Conservation (phyloP, 177 flowering plant genomes). For the Telopea speciosissima region DNA sequence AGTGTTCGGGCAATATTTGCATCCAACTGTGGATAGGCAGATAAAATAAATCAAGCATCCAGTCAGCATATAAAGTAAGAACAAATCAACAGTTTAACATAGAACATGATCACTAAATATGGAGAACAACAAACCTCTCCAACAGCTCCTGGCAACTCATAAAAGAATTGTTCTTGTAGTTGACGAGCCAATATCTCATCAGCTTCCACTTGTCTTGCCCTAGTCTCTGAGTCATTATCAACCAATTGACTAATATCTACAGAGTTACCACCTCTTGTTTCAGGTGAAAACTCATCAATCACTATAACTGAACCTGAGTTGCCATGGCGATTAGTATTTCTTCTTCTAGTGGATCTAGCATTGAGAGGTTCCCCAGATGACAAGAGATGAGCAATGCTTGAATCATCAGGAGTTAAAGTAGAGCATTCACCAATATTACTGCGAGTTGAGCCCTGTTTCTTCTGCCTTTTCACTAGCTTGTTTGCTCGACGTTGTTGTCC, state of each 20-base stretch:
- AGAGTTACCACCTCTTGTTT: constrained; percentile 13
- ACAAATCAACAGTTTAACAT: not conserved
- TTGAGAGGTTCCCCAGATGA: constrained; percentile 38
- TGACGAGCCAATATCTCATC: constrained; percentile 87
- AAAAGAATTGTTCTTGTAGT: constrained; percentile 84
- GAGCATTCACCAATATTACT: constrained; percentile 34
- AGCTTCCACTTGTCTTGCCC: constrained; percentile 72
- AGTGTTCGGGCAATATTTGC: constrained; percentile 51
- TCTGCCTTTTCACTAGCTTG: constrained; percentile 31
- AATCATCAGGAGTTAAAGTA: constrained; percentile 29
- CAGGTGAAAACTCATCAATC: constrained; percentile 49
- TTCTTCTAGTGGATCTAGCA: constrained; percentile 28
- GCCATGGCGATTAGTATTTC: constrained; percentile 13
- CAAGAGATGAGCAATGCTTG: constrained; percentile 35
- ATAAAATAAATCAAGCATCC: not conserved
- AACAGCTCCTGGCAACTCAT: constrained; percentile 39
- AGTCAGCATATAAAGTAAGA: constrained; percentile 4
- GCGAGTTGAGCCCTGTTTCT: constrained; percentile 27
- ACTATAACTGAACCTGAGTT: constrained; percentile 31
- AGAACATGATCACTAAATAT: not conserved
- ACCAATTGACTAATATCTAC: constrained; percentile 12
- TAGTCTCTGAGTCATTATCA: constrained; percentile 33
- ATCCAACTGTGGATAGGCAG: constrained; percentile 41
- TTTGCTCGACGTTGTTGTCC: constrained; percentile 15
- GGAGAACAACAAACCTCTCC: constrained; percentile 42